Conservation (phyloP, 768 basidiomycete genomes). For the Suillus clintonianus region DNA sequence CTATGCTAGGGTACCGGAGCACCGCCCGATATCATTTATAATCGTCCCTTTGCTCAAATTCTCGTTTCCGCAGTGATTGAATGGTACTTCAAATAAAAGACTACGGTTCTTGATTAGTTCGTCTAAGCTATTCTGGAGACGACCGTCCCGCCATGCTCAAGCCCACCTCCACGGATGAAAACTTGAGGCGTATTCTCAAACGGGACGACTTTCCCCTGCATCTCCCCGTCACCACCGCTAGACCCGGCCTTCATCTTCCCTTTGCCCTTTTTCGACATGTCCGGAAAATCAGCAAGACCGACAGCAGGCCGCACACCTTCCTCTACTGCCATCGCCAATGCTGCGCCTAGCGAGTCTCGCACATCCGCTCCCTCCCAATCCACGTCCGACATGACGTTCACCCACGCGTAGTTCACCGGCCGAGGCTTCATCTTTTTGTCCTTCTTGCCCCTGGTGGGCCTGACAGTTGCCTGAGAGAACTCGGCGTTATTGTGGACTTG, state of each 20-base stretch:
- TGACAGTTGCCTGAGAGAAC: slow-evolving; percentile 21
- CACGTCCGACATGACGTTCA: slow-evolving; percentile 77
- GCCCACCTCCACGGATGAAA: slow-evolving; percentile 27
- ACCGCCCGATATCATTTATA: too few relatives aligned
- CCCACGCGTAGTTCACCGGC: slow-evolving; percentile 78
- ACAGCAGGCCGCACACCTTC: slow-evolving; percentile 32
- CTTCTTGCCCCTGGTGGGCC: slow-evolving; percentile 24
- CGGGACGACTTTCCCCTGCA: slow-evolving; percentile 31
- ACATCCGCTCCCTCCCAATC: slow-evolving; percentile 84
- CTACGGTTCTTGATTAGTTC: too few relatives aligned
- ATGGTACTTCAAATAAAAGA: too few relatives aligned
- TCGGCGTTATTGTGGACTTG: slow-evolving; percentile 27
- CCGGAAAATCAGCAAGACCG: slow-evolving; percentile 21
- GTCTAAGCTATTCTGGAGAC: slow-evolving; percentile 38
- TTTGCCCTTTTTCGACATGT: slow-evolving; percentile 18
- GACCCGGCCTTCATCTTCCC: slow-evolving; percentile 25
- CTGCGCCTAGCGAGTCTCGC: slow-evolving; percentile 47
- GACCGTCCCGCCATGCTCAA: slow-evolving; percentile 36
- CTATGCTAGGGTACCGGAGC: too few relatives aligned
- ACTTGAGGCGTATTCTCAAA: slow-evolving; percentile 36
- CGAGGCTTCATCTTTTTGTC: slow-evolving; percentile 36
- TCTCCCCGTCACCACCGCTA: slow-evolving; percentile 12
- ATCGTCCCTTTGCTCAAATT: too few relatives aligned
- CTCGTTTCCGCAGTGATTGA: too few relatives aligned
- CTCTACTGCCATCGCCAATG: slow-evolving; percentile 39